Base-by-base conservation (phyloP, 2,329 filamentous ascomycete genomes). In the Cladosporium sphaerospermum region DNA sequence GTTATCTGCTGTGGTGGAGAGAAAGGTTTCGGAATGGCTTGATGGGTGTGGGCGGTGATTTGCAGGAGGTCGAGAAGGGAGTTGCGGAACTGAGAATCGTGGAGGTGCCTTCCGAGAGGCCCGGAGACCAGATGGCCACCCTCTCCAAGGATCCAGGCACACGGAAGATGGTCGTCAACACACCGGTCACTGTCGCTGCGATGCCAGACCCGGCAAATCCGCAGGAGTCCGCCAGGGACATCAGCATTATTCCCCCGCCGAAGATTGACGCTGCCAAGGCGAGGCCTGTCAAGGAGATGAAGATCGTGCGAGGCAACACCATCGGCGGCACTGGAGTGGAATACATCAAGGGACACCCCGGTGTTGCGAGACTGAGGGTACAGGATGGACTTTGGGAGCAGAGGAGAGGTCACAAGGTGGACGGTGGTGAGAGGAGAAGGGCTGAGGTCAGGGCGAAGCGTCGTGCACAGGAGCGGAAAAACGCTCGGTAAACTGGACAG, bases 311-410 rank as follows among this genome's bases (percentile, higher is more conserved):
- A 3, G 82, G 82, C 1, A 79, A 79, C 62, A 82, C 79, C 31
- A 89, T 97, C 60, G 78, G 78, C 18, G 92, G 92, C 0, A 88
- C 88, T 2, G 86, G 84, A 62, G 80, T 90, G 5, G 75, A 85
- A 66, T 82, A 83, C 4, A 67, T 91, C 28, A 84, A 86, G 69
- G 81, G 80, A 1, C 73, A 73, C 33, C 70, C 73, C 54, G 79
- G 81, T 1, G 83, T 82, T 8, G 88, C 85, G 9, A 76, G 78
- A 48, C 78, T 97, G 61, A 77, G 78, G 58, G 79, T 88, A 18
- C 82, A 84, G 53, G 91, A 96, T 69, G 90, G 92, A 9, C 86
- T 97, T 76, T 97, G 92, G 93, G 92, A 97, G 75, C 78, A 90
- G 64, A 85, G 80, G 68, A 80, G 85, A 64, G 92, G 93, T 28